These are phyloP conservation scores for Lathyrus tuberosus DNA, from an alignment of 306 rosid species.

Conservation along the genomic window DNA sequence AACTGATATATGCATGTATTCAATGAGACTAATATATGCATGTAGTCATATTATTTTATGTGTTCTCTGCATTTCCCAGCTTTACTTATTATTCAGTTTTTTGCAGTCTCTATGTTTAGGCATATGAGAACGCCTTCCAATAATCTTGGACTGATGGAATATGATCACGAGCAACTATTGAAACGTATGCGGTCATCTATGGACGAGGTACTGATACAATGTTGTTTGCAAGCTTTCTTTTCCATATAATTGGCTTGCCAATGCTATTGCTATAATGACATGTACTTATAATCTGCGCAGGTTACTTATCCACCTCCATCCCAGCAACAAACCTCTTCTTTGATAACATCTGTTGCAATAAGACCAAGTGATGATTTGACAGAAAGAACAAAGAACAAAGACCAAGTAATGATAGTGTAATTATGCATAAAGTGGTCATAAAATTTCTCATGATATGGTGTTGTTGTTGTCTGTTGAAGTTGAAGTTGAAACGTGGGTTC, in stretches of 20 bases:
- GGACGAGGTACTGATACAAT: constrained; percentile 55
- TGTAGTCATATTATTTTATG: not conserved
- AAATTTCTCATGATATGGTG: no score
- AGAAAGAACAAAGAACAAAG: no score
- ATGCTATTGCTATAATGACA: not conserved
- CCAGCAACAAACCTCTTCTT: constrained; percentile 53
- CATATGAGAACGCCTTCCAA: constrained; percentile 53
- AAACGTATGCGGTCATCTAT: constrained; percentile 58
- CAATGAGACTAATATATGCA: constrained; percentile 8
- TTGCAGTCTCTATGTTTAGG: constrained; percentile 57
- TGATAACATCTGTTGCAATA: no score
- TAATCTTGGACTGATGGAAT: constrained; percentile 59
- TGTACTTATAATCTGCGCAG: constrained; percentile 43
- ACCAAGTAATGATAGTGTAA: no score
- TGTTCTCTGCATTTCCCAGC: constrained; percentile 16
- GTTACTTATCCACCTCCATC: constrained; percentile 46
- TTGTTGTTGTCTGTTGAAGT: no score
- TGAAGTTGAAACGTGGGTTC: no score
- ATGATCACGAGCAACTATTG: constrained; percentile 53
- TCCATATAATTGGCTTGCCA: constrained; percentile 5
- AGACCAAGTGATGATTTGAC: no score
- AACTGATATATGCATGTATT: not conserved
- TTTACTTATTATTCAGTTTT: constrained; percentile 24
- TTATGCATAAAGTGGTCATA: no score
- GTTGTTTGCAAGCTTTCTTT: constrained; percentile 30